These are phyloP conservation scores for Hypomyces perniciosus DNA, from an alignment of 2,329 filamentous ascomycete species.

Conservation along the genomic window DNA sequence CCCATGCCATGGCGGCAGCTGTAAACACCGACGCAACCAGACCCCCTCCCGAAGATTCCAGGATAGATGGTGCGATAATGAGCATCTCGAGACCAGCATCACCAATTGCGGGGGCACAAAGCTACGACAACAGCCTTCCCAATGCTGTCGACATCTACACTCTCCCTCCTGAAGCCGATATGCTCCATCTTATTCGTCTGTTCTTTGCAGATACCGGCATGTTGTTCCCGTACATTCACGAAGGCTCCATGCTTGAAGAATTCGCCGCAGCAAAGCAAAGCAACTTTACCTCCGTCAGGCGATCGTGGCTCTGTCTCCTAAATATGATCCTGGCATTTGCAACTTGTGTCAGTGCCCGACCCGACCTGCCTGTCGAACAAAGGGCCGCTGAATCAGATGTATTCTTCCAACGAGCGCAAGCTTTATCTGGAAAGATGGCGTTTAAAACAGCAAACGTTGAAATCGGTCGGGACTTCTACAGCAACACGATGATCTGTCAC, in stretches of 20 bases:
- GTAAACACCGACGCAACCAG: not conserved
- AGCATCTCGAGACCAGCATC: constrained; percentile 5
- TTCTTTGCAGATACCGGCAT: constrained; percentile 8
- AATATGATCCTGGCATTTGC: constrained; percentile 5
- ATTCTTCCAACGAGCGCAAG: constrained; percentile 4
- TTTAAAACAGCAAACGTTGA: constrained; percentile 1
- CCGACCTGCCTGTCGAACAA: not conserved
- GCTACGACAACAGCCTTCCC: not conserved
- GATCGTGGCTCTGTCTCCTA: constrained; percentile 1
- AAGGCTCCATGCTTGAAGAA: not conserved
- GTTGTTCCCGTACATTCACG: constrained; percentile 6
- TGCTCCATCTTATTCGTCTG: not conserved
- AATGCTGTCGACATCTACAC: not conserved
- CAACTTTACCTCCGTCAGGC: constrained; percentile 2
- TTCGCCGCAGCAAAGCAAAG: not conserved
- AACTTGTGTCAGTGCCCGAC: constrained; percentile 2
- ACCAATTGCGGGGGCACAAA: not conserved
- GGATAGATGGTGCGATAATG: constrained; percentile 3
- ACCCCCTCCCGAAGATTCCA: not conserved
- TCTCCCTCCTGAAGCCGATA: constrained; percentile 2
- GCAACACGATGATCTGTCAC: not conserved
- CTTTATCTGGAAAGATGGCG: constrained; percentile 3
- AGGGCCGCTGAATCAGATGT: constrained; percentile 1
- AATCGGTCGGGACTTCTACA: not conserved
- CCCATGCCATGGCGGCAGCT: not conserved